phyloP scores from a whole-genome alignment of 208 protist species.

The Entamoeba dispar region DNA sequence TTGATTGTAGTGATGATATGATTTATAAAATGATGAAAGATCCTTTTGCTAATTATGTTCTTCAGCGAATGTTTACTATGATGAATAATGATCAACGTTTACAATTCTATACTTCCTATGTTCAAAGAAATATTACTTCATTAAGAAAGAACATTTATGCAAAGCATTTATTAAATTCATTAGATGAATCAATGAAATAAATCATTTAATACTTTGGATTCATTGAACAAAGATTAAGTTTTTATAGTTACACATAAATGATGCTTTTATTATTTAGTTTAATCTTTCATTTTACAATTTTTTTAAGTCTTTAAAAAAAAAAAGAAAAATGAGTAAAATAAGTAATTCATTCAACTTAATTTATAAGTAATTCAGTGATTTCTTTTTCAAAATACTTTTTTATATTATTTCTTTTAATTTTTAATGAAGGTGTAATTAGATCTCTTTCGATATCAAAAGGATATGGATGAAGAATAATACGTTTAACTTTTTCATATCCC shows the following conservation, averaged over 20 bases:
- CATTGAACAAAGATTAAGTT: too few species aligned
- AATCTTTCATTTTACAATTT: too few species aligned
- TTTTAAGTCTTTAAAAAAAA: too few species aligned
- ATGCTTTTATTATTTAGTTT: too few species aligned
- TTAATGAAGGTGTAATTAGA: conserved; percentile 12
- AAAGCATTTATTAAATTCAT: not conserved
- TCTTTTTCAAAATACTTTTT: conserved; percentile 1
- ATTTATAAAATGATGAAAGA: not conserved
- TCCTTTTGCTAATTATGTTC: conserved; percentile 2
- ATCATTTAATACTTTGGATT: too few species aligned
- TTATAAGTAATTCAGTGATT: not conserved
- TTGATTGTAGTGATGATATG: not conserved
- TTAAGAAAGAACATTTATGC: not conserved
- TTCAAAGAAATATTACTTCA: not conserved
- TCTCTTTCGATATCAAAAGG: not conserved
- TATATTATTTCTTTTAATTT: conserved; percentile 2
- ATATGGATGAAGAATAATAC: not conserved
- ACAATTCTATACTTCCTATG: not conserved
- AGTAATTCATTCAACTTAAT: not conserved
- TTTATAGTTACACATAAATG: too few species aligned
- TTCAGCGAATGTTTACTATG: not conserved
- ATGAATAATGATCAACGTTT: not conserved
- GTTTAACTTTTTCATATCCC: not conserved
- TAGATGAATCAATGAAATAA: not conserved
- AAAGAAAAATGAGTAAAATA: too few species aligned